These are phyloP conservation scores for Recurvomyces mirabilis DNA, from an alignment of 495 filamentous ascomycete species.

Conservation along the genomic window DNA sequence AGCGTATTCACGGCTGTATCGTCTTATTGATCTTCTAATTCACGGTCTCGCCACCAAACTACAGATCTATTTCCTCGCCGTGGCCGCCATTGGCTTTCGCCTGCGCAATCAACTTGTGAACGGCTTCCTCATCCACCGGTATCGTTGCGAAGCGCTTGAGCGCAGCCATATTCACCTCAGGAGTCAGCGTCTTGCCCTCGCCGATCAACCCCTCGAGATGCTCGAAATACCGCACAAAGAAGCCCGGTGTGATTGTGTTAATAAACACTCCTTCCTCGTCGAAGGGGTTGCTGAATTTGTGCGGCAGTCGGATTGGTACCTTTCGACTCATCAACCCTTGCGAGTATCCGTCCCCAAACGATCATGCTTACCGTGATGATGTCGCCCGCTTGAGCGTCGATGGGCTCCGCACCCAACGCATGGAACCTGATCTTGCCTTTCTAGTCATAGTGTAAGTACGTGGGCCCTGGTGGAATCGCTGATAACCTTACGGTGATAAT, in stretches of 20 bases:
- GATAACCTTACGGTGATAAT: no score
- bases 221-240: conserved; percentile 39
- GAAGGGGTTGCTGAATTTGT: conserved; percentile 41
- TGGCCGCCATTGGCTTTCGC: not conserved
- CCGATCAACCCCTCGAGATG: conserved; percentile 29
- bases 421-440: conserved; percentile 35
- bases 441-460: no score
- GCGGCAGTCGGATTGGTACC: conserved; percentile 38
- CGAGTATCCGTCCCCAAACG: no score
- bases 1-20: not conserved
- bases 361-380: conserved; percentile 28
- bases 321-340: conserved; percentile 10
- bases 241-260: conserved; percentile 43
- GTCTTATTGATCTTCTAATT: not conserved
- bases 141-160: conserved; percentile 35
- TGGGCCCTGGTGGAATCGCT: no score
- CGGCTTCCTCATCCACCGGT: conserved; percentile 15
- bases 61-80: conserved; percentile 1
- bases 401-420: conserved; percentile 28
- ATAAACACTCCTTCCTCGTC: conserved; percentile 42
- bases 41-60: not conserved
- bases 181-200: conserved; percentile 24
- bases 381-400: conserved; percentile 38
- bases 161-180: conserved; percentile 28
- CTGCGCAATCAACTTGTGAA: not conserved